phyloP scores from a whole-genome alignment of 2,329 filamentous ascomycete species.

The Penicillium sp. region DNA sequence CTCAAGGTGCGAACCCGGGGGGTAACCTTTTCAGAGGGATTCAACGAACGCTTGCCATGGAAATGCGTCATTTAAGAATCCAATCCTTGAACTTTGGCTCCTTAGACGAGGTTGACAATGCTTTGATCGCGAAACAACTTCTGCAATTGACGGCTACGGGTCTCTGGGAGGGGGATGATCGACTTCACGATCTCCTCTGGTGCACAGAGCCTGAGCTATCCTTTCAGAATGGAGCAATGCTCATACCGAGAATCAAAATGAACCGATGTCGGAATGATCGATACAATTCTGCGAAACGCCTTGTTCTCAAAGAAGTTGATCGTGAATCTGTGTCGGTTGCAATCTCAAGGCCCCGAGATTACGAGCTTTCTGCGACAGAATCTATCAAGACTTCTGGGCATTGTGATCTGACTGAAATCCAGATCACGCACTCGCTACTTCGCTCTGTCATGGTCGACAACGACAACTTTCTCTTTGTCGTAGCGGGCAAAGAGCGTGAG shows the following conservation, averaged over 20 bases:
- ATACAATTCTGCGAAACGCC: conserved; percentile 20
- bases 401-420: conserved; percentile 1
- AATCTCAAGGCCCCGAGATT: conserved; percentile 5
- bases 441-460: conserved; percentile 9
- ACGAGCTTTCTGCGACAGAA: conserved; percentile 9
- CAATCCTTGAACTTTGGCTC: conserved; percentile 17
- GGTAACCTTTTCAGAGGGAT: conserved; percentile 20
- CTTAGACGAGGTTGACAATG: background rate
- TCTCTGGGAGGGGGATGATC: conserved; percentile 12
- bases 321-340: conserved; percentile 1
- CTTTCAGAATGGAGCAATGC: conserved; percentile 17
- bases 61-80: conserved; percentile 17
- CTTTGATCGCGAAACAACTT: conserved; percentile 10
- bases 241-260: conserved; percentile 27
- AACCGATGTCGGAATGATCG: conserved; percentile 14
- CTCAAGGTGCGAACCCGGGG: conserved; percentile 17
- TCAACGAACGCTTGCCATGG: conserved; percentile 16
- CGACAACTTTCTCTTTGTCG: conserved; percentile 9
- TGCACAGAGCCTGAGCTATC: conserved; percentile 25
- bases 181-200: conserved; percentile 20
- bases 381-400: background rate
- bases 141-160: conserved; percentile 13
- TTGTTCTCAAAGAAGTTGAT: conserved; percentile 13
- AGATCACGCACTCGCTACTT: conserved; percentile 11
- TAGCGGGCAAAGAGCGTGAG: conserved; percentile 5